Conservation (phyloP, 2,329 filamentous ascomycete species). For the Neobulgaria alba region DNA sequence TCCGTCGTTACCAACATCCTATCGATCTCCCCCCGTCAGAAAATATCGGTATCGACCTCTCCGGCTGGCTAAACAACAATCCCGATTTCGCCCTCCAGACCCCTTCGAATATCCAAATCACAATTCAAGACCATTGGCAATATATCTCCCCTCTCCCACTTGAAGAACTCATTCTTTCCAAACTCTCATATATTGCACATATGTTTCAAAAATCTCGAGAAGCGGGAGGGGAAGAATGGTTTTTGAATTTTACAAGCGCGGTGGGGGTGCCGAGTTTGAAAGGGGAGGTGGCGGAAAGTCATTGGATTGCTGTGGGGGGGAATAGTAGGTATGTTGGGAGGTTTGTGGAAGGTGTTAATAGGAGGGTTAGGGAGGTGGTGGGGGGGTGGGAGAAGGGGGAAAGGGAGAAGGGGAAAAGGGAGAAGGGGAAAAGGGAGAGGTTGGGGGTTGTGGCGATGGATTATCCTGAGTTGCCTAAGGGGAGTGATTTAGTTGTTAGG, state of each 20-base stretch:
- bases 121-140: slow-evolving; percentile 40
- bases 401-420: too few relatives aligned
- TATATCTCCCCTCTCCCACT: slow-evolving; percentile 32
- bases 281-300: slow-evolving; percentile 33
- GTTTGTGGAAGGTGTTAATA: slow-evolving; percentile 38
- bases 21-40: slow-evolving; percentile 26
- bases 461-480: slow-evolving; percentile 25
- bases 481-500: slow-evolving; percentile 32
- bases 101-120: slow-evolving; percentile 30
- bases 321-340: slow-evolving; percentile 32
- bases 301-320: slow-evolving; percentile 38
- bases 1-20: slow-evolving; percentile 54
- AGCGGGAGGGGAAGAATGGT: slow-evolving; percentile 26
- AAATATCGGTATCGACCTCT: slow-evolving; percentile 32
- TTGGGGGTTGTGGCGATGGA: slow-evolving; percentile 25
- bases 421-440: too few relatives aligned
- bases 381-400: slow-evolving; percentile 14
- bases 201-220: slow-evolving; percentile 31
- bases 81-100: slow-evolving; percentile 44
- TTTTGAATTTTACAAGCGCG: slow-evolving; percentile 36
- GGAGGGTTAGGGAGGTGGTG: slow-evolving; percentile 24
- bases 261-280: slow-evolving; percentile 31
- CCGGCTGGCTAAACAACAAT: slow-evolving; percentile 56
- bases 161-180: slow-evolving; percentile 32
- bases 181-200: slow-evolving; percentile 31